phyloP scores from a whole-genome alignment of 148 eudicot genomes.

The Selenicereus undatus region DNA sequence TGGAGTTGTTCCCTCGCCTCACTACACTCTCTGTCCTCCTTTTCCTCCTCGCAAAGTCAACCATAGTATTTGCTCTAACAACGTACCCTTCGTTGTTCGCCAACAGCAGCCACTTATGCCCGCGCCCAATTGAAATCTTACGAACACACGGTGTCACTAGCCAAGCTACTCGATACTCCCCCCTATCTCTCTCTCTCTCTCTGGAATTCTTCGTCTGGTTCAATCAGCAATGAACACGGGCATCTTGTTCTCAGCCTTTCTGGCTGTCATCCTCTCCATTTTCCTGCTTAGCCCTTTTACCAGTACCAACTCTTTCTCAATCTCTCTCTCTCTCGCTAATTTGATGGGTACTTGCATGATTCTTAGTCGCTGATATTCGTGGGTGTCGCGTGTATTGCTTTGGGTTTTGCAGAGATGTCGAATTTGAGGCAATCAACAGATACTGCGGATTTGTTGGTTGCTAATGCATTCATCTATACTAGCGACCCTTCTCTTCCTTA shows the following conservation, averaged over 20 bases:
- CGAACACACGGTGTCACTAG: background rate
- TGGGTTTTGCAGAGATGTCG: background rate
- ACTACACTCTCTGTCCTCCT: too few species aligned
- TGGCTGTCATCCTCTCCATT: constrained; percentile 25
- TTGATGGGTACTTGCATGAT: background rate
- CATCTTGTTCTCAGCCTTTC: constrained; percentile 15
- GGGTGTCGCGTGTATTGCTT: background rate
- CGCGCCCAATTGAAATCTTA: background rate
- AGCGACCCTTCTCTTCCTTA: constrained; percentile 63
- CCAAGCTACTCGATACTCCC: background rate
- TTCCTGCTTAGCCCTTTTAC: constrained; percentile 21
- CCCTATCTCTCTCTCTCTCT: background rate
- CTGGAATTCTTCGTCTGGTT: background rate
- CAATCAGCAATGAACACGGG: constrained; percentile 7
- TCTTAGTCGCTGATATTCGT: background rate
- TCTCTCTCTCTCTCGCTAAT: background rate
- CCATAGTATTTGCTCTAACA: too few species aligned
- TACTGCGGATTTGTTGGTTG: constrained; percentile 72
- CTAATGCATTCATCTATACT: constrained; percentile 78
- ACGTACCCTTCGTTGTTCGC: background rate
- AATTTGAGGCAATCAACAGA: constrained; percentile 22
- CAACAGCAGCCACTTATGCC: too few species aligned
- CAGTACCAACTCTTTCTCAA: constrained; percentile 3
- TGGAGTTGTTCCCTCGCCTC: too few species aligned
- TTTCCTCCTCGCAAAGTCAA: too few species aligned